Evolutionary conservation across 306 rosid species (phyloP).

Genomic region (Astragalus membranaceus): DNA sequence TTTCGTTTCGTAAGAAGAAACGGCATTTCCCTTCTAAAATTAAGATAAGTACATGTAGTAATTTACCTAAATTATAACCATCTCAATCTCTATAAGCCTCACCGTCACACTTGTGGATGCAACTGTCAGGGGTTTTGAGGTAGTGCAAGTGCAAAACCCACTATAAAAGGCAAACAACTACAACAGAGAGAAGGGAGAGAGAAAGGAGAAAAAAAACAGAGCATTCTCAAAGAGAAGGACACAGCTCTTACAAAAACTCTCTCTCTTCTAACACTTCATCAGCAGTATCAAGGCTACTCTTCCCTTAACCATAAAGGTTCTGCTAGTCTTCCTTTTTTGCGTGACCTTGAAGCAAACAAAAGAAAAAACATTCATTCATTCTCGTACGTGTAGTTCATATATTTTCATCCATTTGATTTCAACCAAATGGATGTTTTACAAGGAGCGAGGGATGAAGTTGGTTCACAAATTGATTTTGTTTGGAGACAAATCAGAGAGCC

Average conservation of each 20-base stretch:
- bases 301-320: neutral
- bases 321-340: neutral
- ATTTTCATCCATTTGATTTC: neutral
- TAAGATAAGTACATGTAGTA: too few relatives aligned
- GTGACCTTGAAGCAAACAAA: neutral
- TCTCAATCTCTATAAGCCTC: neutral
- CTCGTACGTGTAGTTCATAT: neutral
- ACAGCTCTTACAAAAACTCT: neutral
- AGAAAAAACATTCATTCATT: neutral
- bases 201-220: neutral
- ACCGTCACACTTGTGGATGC: too few relatives aligned
- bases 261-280: too few relatives aligned
- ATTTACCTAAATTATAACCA: too few relatives aligned
- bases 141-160: too few relatives aligned
- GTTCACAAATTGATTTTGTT: slow-evolving; percentile 33
- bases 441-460: slow-evolving; percentile 44
- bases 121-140: too few relatives aligned
- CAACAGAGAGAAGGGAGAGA: neutral
- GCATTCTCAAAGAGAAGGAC: neutral
- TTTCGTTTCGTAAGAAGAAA: too few relatives aligned
- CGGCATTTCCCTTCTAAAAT: too few relatives aligned
- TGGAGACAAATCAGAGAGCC: slow-evolving; percentile 66
- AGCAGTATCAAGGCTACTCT: neutral
- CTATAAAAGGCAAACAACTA: neutral
- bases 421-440: slow-evolving; percentile 48